phyloP scores from a whole-genome alignment of 2,329 filamentous ascomycete species.

The Ophiostoma perfectum region DNA sequence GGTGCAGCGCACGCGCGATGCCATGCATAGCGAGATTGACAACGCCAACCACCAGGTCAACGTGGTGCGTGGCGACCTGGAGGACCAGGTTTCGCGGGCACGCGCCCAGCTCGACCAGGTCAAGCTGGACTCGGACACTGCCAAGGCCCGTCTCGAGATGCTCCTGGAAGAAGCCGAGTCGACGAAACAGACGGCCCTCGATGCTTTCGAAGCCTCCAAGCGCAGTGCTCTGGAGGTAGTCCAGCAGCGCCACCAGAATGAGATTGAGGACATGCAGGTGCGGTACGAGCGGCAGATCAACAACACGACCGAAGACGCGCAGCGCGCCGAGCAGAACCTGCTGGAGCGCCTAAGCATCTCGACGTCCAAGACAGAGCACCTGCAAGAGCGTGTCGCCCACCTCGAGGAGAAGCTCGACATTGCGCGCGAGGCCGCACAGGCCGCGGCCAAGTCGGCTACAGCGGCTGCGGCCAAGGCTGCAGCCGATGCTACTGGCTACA shows the following conservation, averaged over 20 bases:
- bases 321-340: slow-evolving; percentile 72
- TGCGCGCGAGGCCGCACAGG: slow-evolving; percentile 77
- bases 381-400: slow-evolving; percentile 77
- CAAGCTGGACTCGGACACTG: slow-evolving; percentile 72
- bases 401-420: slow-evolving; percentile 89
- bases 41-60: slow-evolving; percentile 81
- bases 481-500: slow-evolving; percentile 32
- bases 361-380: slow-evolving; percentile 75
- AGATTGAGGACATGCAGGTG: slow-evolving; percentile 67
- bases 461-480: slow-evolving; percentile 51
- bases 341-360: slow-evolving; percentile 76
- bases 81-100: slow-evolving; percentile 68
- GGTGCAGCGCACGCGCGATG: slow-evolving; percentile 70
- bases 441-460: slow-evolving; percentile 71
- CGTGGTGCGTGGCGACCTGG: slow-evolving; percentile 71
- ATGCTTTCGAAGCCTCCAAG: slow-evolving; percentile 32
- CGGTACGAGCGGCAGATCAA: slow-evolving; percentile 69
- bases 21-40: slow-evolving; percentile 77
- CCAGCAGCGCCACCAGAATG: slow-evolving; percentile 57
- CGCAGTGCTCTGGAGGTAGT: slow-evolving; percentile 46
- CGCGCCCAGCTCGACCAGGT: slow-evolving; percentile 71
- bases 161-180: slow-evolving; percentile 74
- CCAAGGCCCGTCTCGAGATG: slow-evolving; percentile 75
- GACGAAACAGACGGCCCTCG: slow-evolving; percentile 42
- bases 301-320: slow-evolving; percentile 73